Evolutionary conservation across 208 protist species (phyloP), one percentile per base, ranked within the genome.

Genomic region (Phytomonas sp.): DNA sequence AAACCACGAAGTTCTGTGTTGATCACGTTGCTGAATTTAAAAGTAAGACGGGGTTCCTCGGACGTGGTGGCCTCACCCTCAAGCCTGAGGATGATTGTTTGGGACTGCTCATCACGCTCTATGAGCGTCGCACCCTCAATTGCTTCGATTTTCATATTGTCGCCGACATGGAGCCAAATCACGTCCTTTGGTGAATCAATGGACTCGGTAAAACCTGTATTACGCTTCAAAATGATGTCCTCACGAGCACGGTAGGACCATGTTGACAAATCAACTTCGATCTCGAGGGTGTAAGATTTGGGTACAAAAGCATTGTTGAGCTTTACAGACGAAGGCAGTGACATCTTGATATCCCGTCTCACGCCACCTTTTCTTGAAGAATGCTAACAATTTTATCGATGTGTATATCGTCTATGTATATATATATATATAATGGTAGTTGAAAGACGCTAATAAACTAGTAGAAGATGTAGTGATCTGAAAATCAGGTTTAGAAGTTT

Each of bases 1-100:
- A 98, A 97, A 36, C 95, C 95, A 20, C 85, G 87, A 77, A 98
- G 84, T 68, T 97, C 90, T 70, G 92, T 87, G 66, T 94, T 84
- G 51, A 98, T 92, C 15, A 60, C 71, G 63, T 96, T 89, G 59
- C 76, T 78, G 78, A 96, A 98, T 60, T 32, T 31, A 65, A 98
- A 85, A 29, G 74, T 70, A 30, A 97, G 46, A 28, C 72, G 73
- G 17, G 73, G 83, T 43, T 95, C 87, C 23, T 81, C 80, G n/a
- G 71, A 72, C 28, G 84, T 71, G 5, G 64, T 75, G 0, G 77
- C 76, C 28, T 61, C 74, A 8, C 70, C 70, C 60, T 95, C 79
- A 36, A 92, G 79, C 68, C 77, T 65, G 63, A 96, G 77, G 66
- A 82, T 68, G 13, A 95, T 66, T 13, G 85, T 91, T 67, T 88